Percentiles rank a stretch among this genome's conserved stretches.
Evolutionary conservation across 805 yeast species (phyloP).

Genomic region (Saccharomycopsis malanga): DNA sequence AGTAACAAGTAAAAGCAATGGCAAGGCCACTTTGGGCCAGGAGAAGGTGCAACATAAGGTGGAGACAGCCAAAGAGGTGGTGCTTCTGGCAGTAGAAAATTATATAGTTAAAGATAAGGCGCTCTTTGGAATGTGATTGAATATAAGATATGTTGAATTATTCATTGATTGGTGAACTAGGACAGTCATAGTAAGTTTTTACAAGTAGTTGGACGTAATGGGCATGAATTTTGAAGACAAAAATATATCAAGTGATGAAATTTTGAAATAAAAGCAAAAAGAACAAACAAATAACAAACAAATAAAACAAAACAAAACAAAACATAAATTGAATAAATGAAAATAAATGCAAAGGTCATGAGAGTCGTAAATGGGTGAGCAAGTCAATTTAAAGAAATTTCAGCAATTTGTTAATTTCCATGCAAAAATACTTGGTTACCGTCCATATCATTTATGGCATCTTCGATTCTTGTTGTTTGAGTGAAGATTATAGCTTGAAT

Average conservation of each 20-base stretch:
- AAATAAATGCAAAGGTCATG: background rate
- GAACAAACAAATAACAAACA: background rate
- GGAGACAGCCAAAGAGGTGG: conserved; percentile 2
- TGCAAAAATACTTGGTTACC: background rate
- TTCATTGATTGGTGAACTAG: background rate
- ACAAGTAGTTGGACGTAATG: too few relatives aligned
- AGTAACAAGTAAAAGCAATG: background rate
- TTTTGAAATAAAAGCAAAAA: background rate
- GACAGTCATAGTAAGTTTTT: too few relatives aligned
- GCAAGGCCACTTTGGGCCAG: background rate
- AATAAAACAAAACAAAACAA: too few relatives aligned
- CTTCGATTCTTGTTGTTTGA: background rate
- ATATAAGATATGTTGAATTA: background rate
- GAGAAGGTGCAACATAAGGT: background rate
- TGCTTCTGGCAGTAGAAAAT: conserved; percentile 6
- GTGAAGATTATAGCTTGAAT: background rate
- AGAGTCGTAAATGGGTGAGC: background rate
- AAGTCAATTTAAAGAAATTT: background rate
- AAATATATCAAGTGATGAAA: background rate
- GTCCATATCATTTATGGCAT: background rate
- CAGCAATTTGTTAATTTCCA: too few relatives aligned
- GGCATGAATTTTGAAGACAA: background rate
- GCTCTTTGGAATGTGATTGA: conserved; percentile 14
- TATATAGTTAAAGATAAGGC: conserved; percentile 4
- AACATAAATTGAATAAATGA: too few relatives aligned